A percentile compares a stretch with the other conserved stretches of the same genome.
Conservation (phyloP, 768 basidiomycete genomes). For the Trichaptum fuscoviolaceum region DNA sequence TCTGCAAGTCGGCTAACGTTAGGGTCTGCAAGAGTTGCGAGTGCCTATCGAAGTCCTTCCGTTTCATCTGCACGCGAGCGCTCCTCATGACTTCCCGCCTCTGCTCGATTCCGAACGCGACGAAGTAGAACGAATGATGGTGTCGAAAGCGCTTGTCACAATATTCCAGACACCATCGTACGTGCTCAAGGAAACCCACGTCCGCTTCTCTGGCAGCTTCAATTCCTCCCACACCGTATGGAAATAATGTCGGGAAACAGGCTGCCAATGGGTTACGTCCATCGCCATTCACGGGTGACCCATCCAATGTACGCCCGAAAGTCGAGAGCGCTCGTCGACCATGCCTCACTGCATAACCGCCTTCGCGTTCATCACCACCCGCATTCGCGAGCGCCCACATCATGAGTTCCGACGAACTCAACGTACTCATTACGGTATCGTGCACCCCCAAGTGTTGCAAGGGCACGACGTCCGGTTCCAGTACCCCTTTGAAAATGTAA, state of each 20-base stretch:
- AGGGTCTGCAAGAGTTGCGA: not conserved
- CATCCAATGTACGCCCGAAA: constrained; percentile 17
- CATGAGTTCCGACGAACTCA: constrained; percentile 21
- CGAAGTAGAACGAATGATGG: constrained; percentile 31
- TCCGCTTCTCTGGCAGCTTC: constrained; percentile 13
- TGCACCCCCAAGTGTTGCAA: constrained; percentile 20
- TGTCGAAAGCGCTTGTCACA: constrained; percentile 37
- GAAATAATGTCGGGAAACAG: constrained; percentile 28
- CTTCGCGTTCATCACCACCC: constrained; percentile 15
- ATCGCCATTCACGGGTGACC: constrained; percentile 10
- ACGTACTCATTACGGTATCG: constrained; percentile 23
- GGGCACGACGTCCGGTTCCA: constrained; percentile 23
- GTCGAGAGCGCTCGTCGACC: constrained; percentile 20
- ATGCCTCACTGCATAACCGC: constrained; percentile 20
- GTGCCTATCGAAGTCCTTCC: not conserved
- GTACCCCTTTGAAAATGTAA: constrained; percentile 2
- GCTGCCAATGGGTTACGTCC: constrained; percentile 5
- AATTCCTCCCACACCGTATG: constrained; percentile 31
- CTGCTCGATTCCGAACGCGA: constrained; percentile 36
- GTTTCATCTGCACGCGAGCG: not conserved
- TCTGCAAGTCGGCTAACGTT: too few relatives aligned
- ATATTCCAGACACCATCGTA: constrained; percentile 29
- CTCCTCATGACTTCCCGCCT: constrained; percentile 26
- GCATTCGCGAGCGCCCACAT: constrained; percentile 25
- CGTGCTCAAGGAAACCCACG: constrained; percentile 16